A percentile compares a stretch with the other conserved stretches of the same genome.
phyloP scores from a whole-genome alignment of 306 rosid genomes.

The Cucurbita ficifolia region DNA sequence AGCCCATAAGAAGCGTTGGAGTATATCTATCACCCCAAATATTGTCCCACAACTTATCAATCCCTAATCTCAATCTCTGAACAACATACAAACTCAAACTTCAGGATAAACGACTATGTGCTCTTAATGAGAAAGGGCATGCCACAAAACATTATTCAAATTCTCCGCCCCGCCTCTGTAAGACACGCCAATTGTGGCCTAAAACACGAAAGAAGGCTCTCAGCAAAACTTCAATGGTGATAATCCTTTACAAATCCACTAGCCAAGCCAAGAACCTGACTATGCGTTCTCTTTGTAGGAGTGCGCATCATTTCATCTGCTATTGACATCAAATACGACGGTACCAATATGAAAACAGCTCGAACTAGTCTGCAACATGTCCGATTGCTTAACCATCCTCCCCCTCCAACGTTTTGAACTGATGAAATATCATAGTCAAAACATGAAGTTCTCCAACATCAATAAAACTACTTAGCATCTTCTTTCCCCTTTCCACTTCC shows the following conservation, averaged over 20 bases:
- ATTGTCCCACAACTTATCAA: not conserved
- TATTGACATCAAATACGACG: not conserved
- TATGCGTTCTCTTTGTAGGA: not conserved
- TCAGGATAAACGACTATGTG: not conserved
- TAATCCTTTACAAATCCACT: not conserved
- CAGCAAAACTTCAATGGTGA: not conserved
- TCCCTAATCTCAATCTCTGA: not conserved
- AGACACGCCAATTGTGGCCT: not conserved
- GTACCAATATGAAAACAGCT: not conserved
- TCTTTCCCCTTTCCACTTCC: not conserved
- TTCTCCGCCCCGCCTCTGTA: not conserved
- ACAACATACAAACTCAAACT: not conserved
- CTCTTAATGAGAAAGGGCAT: not conserved
- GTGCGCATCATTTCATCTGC: not conserved
- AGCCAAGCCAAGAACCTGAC: not conserved
- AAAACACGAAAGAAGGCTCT: not conserved
- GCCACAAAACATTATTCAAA: not conserved
- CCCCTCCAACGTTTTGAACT: not conserved
- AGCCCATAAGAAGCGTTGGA: not conserved
- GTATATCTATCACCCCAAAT: not conserved
- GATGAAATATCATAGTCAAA: not conserved
- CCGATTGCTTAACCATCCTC: not conserved
- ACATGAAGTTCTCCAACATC: not conserved
- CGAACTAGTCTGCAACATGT: not conserved
- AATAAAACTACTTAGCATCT: not conserved